Conservation (phyloP, 768 basidiomycete species). For the Cystobasidium ongulense region DNA sequence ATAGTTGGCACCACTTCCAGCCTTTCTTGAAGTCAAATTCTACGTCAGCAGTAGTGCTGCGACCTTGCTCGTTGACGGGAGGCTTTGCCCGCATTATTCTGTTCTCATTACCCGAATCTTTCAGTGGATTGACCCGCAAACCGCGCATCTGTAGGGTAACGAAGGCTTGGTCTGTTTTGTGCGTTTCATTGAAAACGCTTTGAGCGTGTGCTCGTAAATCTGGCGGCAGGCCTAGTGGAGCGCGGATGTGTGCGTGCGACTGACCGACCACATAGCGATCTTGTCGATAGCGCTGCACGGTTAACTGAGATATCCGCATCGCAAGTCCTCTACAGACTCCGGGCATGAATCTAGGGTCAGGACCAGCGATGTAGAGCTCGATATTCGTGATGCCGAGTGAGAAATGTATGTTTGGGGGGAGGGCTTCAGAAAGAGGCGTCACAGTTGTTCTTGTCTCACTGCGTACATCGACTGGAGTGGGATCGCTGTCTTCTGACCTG, state of each 20-base stretch:
- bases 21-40: background rate
- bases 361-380: conserved; percentile 63
- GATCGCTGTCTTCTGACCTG: conserved; percentile 45
- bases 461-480: conserved; percentile 6
- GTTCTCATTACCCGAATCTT: conserved; percentile 33
- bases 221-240: conserved; percentile 43
- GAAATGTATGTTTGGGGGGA: conserved; percentile 55
- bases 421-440: conserved; percentile 44
- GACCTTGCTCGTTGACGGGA: background rate
- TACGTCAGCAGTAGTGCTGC: conserved; percentile 8
- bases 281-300: conserved; percentile 55
- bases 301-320: conserved; percentile 52
- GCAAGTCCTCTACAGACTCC: conserved; percentile 65
- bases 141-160: conserved; percentile 25
- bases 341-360: conserved; percentile 66
- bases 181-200: conserved; percentile 31
- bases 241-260: conserved; percentile 32
- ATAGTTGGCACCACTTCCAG: background rate
- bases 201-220: conserved; percentile 45
- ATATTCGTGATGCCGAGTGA: conserved; percentile 58
- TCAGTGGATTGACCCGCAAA: conserved; percentile 36
- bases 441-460: background rate
- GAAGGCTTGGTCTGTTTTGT: conserved; percentile 26
- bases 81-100: background rate
- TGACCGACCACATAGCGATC: conserved; percentile 31